Evolutionary conservation across 31 red algal genomes (phyloP), one percentile per base, ranked within the genome.

Genomic region (Odonthalia washingtoniensis): DNA sequence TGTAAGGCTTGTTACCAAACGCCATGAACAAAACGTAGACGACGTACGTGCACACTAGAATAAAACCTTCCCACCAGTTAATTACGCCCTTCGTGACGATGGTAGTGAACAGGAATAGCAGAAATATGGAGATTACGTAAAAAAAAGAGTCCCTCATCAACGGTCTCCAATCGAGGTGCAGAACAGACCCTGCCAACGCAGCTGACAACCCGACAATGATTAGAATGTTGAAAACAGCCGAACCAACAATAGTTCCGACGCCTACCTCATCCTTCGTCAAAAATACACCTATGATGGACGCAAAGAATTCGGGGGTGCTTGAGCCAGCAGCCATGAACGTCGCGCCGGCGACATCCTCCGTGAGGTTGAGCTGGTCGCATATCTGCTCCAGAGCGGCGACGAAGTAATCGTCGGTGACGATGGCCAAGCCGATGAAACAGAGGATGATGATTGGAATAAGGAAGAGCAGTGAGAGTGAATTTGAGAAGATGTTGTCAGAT

Each of bases 391-490:
- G 78, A 27, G 93, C 87, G n/a, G 93, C 26, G 39, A 95, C 83
- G 57, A 95, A 95, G 83, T 83, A 95, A 61, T 95, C 93, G 78
- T 95, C 93, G 1, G 93, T 95, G 75, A 95, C 88, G 60, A 95
- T 90, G 78, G 93, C 93, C 1, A 95, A 67, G 31, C 93, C 93
- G 32, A 95, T 62, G 40, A 95, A 95, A 24, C 77, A 28, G 24
- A 95, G 39, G 30, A 95, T 41, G 34, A 95, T 77, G 9, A 52
- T 83, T 0, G 93, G 93, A 40, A 95, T 82, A 35, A 90, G 83
- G 35, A 95, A 86, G 31, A 60, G 60, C 6, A 94, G 67, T 18
- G 87, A 46, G 3, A 42, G 62, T 49, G 79, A 65, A 31, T 53
- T 74, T 5, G 73, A 65, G 52, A 89, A 84, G 43, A 94, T 53